A percentile compares a stretch with the other conserved stretches of the same genome.
phyloP scores from a whole-genome alignment of 1,139 yeast species.

The Suhomyces coccinellae region DNA sequence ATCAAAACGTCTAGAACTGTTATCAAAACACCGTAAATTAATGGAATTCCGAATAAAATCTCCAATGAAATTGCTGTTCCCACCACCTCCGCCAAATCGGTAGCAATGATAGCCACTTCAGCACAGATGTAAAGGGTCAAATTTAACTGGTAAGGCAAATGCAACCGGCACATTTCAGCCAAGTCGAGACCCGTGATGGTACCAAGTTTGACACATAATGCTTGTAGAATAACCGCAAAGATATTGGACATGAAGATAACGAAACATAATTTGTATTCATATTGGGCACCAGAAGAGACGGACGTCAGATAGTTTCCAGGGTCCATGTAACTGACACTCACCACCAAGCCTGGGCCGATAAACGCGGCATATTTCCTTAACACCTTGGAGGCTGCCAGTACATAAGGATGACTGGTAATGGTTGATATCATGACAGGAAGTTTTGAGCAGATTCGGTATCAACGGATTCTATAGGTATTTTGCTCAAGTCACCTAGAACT shows the following conservation, averaged over 20 bases:
- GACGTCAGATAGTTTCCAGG: slow-evolving; percentile 84
- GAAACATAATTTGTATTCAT: slow-evolving; percentile 62
- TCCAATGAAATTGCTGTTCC: slow-evolving; percentile 91
- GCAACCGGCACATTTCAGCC: slow-evolving; percentile 75
- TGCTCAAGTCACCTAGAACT: no score
- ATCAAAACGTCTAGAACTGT: slow-evolving; percentile 74
- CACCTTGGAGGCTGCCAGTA: slow-evolving; percentile 7
- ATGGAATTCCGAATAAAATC: slow-evolving; percentile 66
- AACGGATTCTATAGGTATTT: no score
- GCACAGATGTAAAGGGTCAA: slow-evolving; percentile 68
- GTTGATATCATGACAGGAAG: slow-evolving; percentile 3
- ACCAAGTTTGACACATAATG: slow-evolving; percentile 72
- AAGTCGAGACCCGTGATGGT: slow-evolving; percentile 86
- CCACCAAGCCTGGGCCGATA: slow-evolving; percentile 79
- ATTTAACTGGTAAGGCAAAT: slow-evolving; percentile 60
- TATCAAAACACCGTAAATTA: slow-evolving; percentile 63
- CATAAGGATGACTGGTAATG: slow-evolving; percentile 1
- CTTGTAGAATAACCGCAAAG: slow-evolving; percentile 71
- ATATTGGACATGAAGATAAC: slow-evolving; percentile 64
- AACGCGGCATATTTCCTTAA: slow-evolving; percentile 54
- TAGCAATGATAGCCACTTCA: slow-evolving; percentile 85
- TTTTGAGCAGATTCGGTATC: no score
- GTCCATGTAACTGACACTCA: slow-evolving; percentile 77
- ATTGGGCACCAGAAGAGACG: slow-evolving; percentile 75
- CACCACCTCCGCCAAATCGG: slow-evolving; percentile 82